Base-by-base conservation (phyloP, 345 rosid genomes). In the Kandelia obovata region DNA sequence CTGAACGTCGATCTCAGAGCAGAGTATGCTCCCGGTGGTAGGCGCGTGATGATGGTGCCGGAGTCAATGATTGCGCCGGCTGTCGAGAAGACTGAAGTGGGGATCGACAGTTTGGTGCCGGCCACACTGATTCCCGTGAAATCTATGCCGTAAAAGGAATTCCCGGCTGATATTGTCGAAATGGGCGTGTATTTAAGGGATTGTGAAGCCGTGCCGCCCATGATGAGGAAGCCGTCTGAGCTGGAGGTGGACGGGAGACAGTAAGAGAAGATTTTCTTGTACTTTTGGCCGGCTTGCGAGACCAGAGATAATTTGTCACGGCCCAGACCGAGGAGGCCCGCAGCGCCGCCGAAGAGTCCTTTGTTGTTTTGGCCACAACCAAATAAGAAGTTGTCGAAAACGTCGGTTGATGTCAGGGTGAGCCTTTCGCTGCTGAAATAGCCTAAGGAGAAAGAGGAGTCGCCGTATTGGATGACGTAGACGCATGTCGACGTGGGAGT, bases 331-430 rank as follows among this genome's bases (percentile, higher is more conserved):
- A 91, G 81, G 34, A 94, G 71, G 5, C 95, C 98, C 4, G 97
- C 92, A 0, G 84, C 69, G n/a, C 91, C 85, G 0, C 83, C 77
- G 55, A 88, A 94, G n/a, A 89, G 85, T 13, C 98, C 97, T 6
- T 53, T 79, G 68, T 94, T 94, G 75, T 89, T 83, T 74, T 89
- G 81, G 52, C 98, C 97, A 64, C 98, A 94, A 0, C 98, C 98
- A 58, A 94, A 89, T 27, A 68, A 53, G 70, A 94, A 78, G 30
- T 73, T 60, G 61, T 80, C 46, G 69, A 89, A 70, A 0, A 72
- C 71, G 23, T 88, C 93, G 1, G 79, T 71, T n/a, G 78, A 8
- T 3, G 95, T 82, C 59, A 94, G 49, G 10, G 88, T 79, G 52
- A 91, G 76, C 57, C 65, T 87, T 61, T 94, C 98, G 47, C 70